These are phyloP conservation scores for Solanum bulbocastanum DNA, from an alignment of 257 asterid genomes.

Conservation along the genomic window DNA sequence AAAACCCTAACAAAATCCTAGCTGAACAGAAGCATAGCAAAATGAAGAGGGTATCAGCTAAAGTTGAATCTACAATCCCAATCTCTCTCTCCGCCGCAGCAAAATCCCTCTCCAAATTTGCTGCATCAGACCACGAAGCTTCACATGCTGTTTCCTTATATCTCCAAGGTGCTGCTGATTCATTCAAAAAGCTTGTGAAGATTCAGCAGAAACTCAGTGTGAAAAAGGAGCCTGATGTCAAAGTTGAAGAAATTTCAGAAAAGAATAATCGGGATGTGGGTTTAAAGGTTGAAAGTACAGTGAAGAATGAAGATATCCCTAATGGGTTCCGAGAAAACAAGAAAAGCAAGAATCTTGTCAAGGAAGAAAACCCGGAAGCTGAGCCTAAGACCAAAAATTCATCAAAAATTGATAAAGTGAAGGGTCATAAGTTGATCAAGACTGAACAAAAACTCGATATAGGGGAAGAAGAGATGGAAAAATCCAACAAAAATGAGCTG, in stretches of 20 bases:
- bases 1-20: neutral
- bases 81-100: slow-evolving; percentile 44
- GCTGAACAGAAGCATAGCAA: neutral
- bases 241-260: neutral
- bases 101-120: slow-evolving; percentile 28
- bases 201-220: slow-evolving; percentile 19
- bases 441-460: neutral
- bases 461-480: neutral
- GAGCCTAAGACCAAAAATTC: neutral
- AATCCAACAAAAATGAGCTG: neutral
- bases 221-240: neutral
- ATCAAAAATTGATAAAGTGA: neutral
- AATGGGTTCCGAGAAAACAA: neutral
- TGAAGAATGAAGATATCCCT: neutral
- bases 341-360: neutral
- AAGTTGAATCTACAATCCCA: slow-evolving; percentile 23
- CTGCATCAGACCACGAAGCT: slow-evolving; percentile 38
- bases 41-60: slow-evolving; percentile 39
- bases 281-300: neutral
- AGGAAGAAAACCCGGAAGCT: neutral
- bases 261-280: neutral
- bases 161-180: slow-evolving; percentile 34
- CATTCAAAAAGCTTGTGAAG: slow-evolving; percentile 37
- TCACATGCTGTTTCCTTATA: slow-evolving; percentile 36
- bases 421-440: neutral